phyloP scores from a whole-genome alignment of 257 asterid species.

The Striga asiatica region DNA sequence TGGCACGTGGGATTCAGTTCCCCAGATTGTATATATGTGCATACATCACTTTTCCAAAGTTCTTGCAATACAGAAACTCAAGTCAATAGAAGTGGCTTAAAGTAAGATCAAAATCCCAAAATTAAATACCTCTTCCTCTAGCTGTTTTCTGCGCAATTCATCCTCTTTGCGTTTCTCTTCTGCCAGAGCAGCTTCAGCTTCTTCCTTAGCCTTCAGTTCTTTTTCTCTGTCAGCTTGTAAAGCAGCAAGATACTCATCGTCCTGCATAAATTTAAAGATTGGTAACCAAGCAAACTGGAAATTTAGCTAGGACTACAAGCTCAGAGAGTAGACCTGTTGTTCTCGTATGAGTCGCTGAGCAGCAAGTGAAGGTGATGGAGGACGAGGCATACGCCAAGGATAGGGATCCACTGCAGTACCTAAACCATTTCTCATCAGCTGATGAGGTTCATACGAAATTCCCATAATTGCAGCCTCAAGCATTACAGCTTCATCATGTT shows the following conservation, averaged over 20 bases:
- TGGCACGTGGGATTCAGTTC: too few relatives aligned
- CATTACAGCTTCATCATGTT: conserved; percentile 98
- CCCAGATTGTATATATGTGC: too few relatives aligned
- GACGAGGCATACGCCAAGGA: conserved; percentile 46
- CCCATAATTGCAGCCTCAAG: conserved; percentile 99
- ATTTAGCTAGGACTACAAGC: conserved; percentile 10
- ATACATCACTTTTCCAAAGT: too few relatives aligned
- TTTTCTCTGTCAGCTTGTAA: conserved; percentile 93
- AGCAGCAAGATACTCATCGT: conserved; percentile 89
- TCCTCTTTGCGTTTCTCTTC: conserved; percentile 79
- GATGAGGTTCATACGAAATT: conserved; percentile 62
- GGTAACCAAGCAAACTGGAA: conserved; percentile 12
- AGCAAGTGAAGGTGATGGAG: conserved; percentile 92
- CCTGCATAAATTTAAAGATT: conserved; percentile 34
- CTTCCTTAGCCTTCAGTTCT: conserved; percentile 92
- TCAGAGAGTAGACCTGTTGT: conserved; percentile 64
- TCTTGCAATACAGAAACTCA: too few relatives aligned
- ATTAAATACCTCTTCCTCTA: conserved; percentile 60
- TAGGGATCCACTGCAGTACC: conserved; percentile 38
- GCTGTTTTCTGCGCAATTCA: conserved; percentile 42
- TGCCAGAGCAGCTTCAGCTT: conserved; percentile 81
- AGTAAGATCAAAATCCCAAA: too few relatives aligned
- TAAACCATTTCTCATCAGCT: conserved; percentile 47
- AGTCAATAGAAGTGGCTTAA: too few relatives aligned
- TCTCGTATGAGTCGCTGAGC: conserved; percentile 92